Base-by-base conservation (phyloP, 139 green algal genomes). In the Parachlorella kessleri region DNA sequence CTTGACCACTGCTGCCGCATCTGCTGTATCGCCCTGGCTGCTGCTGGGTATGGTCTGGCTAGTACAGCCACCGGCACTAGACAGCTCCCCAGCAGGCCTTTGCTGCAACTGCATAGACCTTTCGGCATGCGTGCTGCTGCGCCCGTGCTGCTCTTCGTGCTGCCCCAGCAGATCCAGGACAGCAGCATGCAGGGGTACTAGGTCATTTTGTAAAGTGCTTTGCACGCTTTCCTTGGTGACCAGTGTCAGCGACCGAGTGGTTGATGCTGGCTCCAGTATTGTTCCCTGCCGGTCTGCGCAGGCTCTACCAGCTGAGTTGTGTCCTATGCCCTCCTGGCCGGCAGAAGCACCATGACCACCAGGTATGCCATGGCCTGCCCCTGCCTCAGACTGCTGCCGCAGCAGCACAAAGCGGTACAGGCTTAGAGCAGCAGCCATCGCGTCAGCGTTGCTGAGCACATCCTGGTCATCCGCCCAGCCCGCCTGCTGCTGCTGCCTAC, bases 331-430 rank as follows among this genome's bases (percentile, higher is more conserved):
- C n/a, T n/a, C n/a, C n/a, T n/a, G n/a, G n/a, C n/a, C n/a, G n/a
- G n/a, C n/a, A n/a, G n/a, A n/a, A n/a, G n/a, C n/a, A n/a, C n/a
- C n/a, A n/a, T n/a, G n/a, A n/a, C n/a, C n/a, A n/a, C n/a, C n/a
- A n/a, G n/a, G n/a, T n/a, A n/a, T n/a, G n/a, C n/a, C n/a, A n/a
- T n/a, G n/a, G n/a, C n/a, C n/a, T n/a, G n/a, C n/a, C n/a, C n/a
- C n/a, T n/a, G n/a, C n/a, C n/a, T n/a, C n/a, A n/a, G n/a, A n/a
- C n/a, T n/a, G n/a, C 55, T 77, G 54, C 0, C 72, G 78, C 55
- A 84, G 78, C 78, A 84, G 66, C 73, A 77, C 66, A 77, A 77
- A 84, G 55, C 79, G 79, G 67, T 76, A 54, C 74, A 84, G 59
- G 67, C 72, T 75, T 30, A 84, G 68, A 53, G 79, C 79, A 14